Conservation (phyloP, 1,139 yeast species). For the Geotrichum fermentans region DNA sequence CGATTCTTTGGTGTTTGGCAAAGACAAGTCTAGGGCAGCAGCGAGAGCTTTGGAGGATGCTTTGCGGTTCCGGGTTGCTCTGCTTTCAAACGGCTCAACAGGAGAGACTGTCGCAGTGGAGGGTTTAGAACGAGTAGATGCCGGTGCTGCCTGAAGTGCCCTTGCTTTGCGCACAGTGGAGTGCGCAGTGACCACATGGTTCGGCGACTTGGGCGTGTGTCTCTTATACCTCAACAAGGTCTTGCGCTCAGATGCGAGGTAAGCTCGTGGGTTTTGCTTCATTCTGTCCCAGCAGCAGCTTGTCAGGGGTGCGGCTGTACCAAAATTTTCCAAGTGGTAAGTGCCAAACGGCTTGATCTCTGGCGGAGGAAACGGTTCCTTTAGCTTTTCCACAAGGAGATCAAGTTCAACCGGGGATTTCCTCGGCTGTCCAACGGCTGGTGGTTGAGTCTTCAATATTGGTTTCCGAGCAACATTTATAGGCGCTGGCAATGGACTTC, state of each 20-base stretch:
- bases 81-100: too few species aligned
- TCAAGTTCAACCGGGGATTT: too few species aligned
- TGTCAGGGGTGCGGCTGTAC: neutral
- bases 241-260: neutral
- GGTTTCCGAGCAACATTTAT: too few species aligned
- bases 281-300: slow-evolving; percentile 1
- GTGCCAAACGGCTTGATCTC: slow-evolving; percentile 2
- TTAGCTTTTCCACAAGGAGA: too few species aligned
- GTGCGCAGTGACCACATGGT: slow-evolving; percentile 6
- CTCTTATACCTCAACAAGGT: neutral
- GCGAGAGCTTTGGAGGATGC: slow-evolving; percentile 3
- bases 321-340: neutral
- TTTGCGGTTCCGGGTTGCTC: slow-evolving; percentile 5
- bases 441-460: too few species aligned
- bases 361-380: neutral
- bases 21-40: too few species aligned
- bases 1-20: too few species aligned
- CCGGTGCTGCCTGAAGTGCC: neutral
- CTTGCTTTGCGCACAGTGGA: slow-evolving; percentile 4
- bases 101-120: too few species aligned
- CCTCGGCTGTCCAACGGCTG: neutral
- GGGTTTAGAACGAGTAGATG: too few species aligned
- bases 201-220: neutral
- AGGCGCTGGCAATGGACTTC: too few species aligned
- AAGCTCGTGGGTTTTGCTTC: slow-evolving; percentile 2